phyloP scores from a whole-genome alignment of 768 basidiomycete genomes.

The Pisolithus microcarpus region DNA sequence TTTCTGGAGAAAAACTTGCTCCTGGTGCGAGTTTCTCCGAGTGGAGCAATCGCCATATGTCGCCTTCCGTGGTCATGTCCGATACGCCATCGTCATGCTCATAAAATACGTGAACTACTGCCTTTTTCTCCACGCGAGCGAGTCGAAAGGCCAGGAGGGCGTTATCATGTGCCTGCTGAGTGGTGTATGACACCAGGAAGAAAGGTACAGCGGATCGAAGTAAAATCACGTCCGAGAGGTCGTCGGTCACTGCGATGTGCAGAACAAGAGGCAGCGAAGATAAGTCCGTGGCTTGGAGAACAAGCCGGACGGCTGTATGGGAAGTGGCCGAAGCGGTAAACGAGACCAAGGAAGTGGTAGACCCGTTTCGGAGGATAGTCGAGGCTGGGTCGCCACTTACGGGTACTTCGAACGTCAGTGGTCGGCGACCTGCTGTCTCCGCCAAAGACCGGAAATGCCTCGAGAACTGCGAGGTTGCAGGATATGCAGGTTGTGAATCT shows the following conservation, averaged over 20 bases:
- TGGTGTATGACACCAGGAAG: slow-evolving; percentile 69
- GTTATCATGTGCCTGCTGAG: slow-evolving; percentile 85
- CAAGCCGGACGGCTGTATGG: slow-evolving; percentile 49
- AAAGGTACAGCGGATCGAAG: slow-evolving; percentile 76
- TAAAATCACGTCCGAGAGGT: slow-evolving; percentile 68
- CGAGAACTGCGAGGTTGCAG: slow-evolving; percentile 34
- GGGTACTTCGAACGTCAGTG: slow-evolving; percentile 45
- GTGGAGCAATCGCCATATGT: slow-evolving; percentile 54
- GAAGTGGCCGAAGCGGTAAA: slow-evolving; percentile 49
- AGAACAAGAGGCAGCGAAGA: slow-evolving; percentile 60
- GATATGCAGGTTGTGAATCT: slow-evolving; percentile 43
- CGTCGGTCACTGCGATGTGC: slow-evolving; percentile 57
- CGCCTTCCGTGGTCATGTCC: slow-evolving; percentile 50
- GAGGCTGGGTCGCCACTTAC: slow-evolving; percentile 60
- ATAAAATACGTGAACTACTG: slow-evolving; percentile 85
- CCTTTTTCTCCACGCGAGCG: slow-evolving; percentile 59
- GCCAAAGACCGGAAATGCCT: slow-evolving; percentile 26
- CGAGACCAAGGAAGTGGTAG: slow-evolving; percentile 41
- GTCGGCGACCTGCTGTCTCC: slow-evolving; percentile 30
- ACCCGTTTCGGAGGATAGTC: slow-evolving; percentile 43
- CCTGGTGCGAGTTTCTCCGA: slow-evolving; percentile 29
- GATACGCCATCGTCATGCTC: slow-evolving; percentile 32
- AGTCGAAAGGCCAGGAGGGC: slow-evolving; percentile 80
- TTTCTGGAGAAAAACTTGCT: slow-evolving; percentile 28
- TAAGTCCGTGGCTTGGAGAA: slow-evolving; percentile 64